These are phyloP conservation scores for Flaveria floridana DNA, from an alignment of 140 eudicot genomes.

Conservation along the genomic window DNA sequence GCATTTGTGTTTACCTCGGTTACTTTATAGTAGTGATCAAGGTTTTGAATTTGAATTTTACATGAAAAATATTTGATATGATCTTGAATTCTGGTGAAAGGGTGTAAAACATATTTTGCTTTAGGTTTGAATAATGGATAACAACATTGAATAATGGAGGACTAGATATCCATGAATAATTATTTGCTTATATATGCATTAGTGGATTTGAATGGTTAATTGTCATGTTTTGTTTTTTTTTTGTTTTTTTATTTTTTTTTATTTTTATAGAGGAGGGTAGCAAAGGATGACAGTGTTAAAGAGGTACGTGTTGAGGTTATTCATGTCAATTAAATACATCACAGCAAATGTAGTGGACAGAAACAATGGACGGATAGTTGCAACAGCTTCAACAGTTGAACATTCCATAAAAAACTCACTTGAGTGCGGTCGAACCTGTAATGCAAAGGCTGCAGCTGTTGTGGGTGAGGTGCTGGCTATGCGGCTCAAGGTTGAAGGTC, in stretches of 20 bases:
- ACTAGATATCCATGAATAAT: too few relatives aligned
- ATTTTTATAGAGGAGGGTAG: background rate
- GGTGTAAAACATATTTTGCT: too few relatives aligned
- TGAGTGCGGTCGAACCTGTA: slow-evolving; percentile 74
- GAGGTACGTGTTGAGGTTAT: slow-evolving; percentile 63
- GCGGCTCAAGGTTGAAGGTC: slow-evolving; percentile 81
- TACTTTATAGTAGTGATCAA: background rate
- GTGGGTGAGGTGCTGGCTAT: slow-evolving; percentile 81
- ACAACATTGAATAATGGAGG: too few relatives aligned
- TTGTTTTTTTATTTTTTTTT: too few relatives aligned
- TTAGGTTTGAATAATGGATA: too few relatives aligned
- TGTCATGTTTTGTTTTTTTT: background rate
- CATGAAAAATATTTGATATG: too few relatives aligned
- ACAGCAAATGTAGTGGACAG: slow-evolving; percentile 80
- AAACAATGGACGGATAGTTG: slow-evolving; percentile 67
- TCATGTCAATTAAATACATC: slow-evolving; percentile 69
- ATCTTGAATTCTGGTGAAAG: too few relatives aligned
- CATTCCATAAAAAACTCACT: slow-evolving; percentile 59
- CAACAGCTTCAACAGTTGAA: slow-evolving; percentile 74
- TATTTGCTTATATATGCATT: background rate
- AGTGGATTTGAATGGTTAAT: slow-evolving; percentile 1
- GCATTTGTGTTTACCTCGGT: background rate
- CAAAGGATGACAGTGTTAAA: slow-evolving; percentile 51
- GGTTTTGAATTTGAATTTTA: too few relatives aligned
- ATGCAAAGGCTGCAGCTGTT: slow-evolving; percentile 75